A percentile compares a stretch with the other conserved stretches of the same genome.
Conservation (phyloP, 495 filamentous ascomycete species). For the Podospora anserina region DNA sequence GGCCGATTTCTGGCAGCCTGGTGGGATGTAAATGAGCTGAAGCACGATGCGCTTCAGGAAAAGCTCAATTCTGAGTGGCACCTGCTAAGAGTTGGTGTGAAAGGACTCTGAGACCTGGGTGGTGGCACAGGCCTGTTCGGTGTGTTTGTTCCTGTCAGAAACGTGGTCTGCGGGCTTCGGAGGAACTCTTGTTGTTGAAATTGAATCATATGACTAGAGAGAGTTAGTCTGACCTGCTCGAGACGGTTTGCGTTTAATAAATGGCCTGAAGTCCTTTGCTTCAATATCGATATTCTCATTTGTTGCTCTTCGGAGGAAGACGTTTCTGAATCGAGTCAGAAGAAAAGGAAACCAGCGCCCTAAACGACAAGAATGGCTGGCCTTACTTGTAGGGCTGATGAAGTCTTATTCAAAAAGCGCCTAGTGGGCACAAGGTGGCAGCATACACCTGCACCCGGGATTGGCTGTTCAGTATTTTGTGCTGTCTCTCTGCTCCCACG, state of each 20-base stretch:
- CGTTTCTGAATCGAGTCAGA: no score
- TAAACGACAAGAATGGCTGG: neutral
- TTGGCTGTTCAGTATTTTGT: neutral
- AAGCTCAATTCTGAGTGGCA: constrained; percentile 8
- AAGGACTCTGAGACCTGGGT: neutral
- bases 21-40: constrained; percentile 57
- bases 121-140: neutral
- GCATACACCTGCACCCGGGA: neutral
- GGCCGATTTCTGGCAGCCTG: constrained; percentile 48
- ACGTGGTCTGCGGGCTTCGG: neutral
- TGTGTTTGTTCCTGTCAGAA: neutral
- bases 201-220: neutral
- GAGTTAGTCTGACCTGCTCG: neutral
- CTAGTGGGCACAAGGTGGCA: neutral
- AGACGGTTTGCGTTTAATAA: neutral
- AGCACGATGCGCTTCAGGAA: constrained; percentile 8
- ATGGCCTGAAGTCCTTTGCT: no score
- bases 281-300: no score
- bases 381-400: neutral
- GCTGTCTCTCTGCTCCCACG: neutral
- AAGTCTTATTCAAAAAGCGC: neutral
- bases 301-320: no score
- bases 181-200: neutral
- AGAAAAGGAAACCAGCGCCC: no score
- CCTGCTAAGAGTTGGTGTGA: constrained; percentile 17